These are phyloP conservation scores for Calophaca sinica DNA, from an alignment of 306 rosid species.

Conservation along the genomic window DNA sequence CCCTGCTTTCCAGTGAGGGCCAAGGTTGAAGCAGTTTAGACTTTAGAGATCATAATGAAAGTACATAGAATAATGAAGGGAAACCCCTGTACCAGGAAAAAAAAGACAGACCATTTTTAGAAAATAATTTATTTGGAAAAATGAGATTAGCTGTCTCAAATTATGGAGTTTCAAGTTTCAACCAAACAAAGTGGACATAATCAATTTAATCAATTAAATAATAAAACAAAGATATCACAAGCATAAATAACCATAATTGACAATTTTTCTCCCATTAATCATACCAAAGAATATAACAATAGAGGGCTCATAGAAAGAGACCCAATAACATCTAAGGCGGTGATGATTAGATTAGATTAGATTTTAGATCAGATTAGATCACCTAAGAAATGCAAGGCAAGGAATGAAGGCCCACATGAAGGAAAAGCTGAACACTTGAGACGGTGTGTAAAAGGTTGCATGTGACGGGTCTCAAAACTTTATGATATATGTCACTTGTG, in stretches of 20 bases:
- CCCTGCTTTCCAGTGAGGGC: constrained; percentile 43
- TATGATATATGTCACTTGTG: constrained; percentile 44
- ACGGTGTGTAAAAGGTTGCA: constrained; percentile 47
- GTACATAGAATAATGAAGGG: constrained; percentile 27
- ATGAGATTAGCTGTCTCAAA: constrained; percentile 42
- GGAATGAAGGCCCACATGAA: constrained; percentile 56
- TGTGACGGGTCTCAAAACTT: constrained; percentile 50
- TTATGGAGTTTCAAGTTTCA: constrained; percentile 35
- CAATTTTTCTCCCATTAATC: not conserved
- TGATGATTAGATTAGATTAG: not conserved
- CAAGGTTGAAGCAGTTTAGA: constrained; percentile 40
- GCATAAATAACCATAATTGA: not conserved
- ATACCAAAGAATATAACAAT: constrained; percentile 30
- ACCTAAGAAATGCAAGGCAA: constrained; percentile 40
- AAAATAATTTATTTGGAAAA: constrained; percentile 28
- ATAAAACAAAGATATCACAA: constrained; percentile 34
- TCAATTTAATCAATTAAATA: constrained; percentile 14
- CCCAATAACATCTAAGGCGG: constrained; percentile 20
- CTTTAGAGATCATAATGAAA: constrained; percentile 30
- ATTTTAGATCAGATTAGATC: constrained; percentile 29
- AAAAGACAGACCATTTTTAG: constrained; percentile 4
- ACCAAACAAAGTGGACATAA: constrained; percentile 22
- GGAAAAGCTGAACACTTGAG: constrained; percentile 25
- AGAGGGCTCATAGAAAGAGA: constrained; percentile 40
- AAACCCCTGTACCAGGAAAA: not conserved